Base-by-base conservation (phyloP, 805 yeast species). In the Yarrowia yakushimensis region DNA sequence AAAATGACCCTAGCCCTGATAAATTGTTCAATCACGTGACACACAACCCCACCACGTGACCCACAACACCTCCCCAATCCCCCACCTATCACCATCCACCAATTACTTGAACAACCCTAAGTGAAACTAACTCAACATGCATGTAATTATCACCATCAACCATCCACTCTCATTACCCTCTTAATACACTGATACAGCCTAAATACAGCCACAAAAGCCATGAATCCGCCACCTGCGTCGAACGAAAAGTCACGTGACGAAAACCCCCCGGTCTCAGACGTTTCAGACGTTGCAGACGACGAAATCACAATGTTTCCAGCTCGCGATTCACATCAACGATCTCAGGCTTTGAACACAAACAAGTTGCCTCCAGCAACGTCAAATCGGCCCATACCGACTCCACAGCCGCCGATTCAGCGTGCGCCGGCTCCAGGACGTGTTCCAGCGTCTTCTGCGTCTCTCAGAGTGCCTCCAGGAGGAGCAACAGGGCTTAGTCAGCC, bases 251-350 rank as follows among this genome's bases (percentile, higher is more conserved):
- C n/a, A n/a, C n/a, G n/a, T n/a, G n/a, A n/a, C n/a, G n/a, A n/a
- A n/a, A n/a, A n/a, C n/a, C n/a, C n/a, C n/a, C n/a, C n/a, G n/a
- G n/a, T n/a, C n/a, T n/a, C n/a, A n/a, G n/a, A n/a, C n/a, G n/a
- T 18, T n/a, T 45, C 52, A 18, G 25, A 13, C 27, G 0, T 25
- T 28, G 5, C 37, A 34, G 59, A 50, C 15, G 59, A 50, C 42
- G 57, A 48, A 15, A 36, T 50, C 33, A 50, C 59, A 22, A 50
- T 50, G 59, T 50, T 50, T 25, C 59, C 59, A 15, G 59, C 59
- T 3, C 59, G 42, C 25, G 59, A 50, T 36, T 50, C 59, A 17
- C 59, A 50, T 12, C 59, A 50, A 31, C 17, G 59, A 12, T 50
- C 59, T 1, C 12, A 27, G 15, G 18, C 25, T 0, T 12, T 13